Base-by-base conservation (phyloP, 345 rosid genomes). In the Schrenkiella parvula region DNA sequence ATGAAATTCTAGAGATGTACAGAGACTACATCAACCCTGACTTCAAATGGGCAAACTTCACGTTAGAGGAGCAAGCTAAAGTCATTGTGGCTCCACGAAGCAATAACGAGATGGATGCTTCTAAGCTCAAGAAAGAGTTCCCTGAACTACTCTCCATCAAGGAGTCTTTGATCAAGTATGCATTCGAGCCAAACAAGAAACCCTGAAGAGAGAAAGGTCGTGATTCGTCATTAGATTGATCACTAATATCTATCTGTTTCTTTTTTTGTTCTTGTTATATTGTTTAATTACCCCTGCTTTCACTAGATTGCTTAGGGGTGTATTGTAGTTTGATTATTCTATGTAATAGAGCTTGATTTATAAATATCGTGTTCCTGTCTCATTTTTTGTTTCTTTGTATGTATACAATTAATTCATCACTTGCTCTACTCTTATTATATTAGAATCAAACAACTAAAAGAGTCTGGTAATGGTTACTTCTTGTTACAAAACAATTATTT, bases 81-180 rank as follows among this genome's bases (percentile, higher is more conserved):
- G 93, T 87, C 44, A 87, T 89, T 15, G 88, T 86, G 25, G 93
- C 96, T 22, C 85, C 90, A 0, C 66, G 91, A 73, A 86, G 96
- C 80, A 89, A 89, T 85, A 89, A 87, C 46, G 96, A 89, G 72
- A 56, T 89, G 86, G 91, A 89, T 38, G 87, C 87, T 21, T 78
- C 91, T 17, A 87, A 87, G 85, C 76, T 87, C 66, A 83, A 85
- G 81, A 55, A 84, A 44, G 91, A 89, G 77, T 89, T 89, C 75
- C 96, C 93, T 21, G 85, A 89, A 71, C 23, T 88, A 39, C 79
- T 84, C 48, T 43, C 89, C 6, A 88, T 87, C 63, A 86, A 86
- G 68, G 93, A 86, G n/a, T 85, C 96, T 18, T 75, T 90, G 71
- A 79, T 88, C 11, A 81, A 88, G 66, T 74, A 81, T 31, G 86